Base-by-base conservation (phyloP, 805 yeast species). In the Isabelozyma pseudorhagii region DNA sequence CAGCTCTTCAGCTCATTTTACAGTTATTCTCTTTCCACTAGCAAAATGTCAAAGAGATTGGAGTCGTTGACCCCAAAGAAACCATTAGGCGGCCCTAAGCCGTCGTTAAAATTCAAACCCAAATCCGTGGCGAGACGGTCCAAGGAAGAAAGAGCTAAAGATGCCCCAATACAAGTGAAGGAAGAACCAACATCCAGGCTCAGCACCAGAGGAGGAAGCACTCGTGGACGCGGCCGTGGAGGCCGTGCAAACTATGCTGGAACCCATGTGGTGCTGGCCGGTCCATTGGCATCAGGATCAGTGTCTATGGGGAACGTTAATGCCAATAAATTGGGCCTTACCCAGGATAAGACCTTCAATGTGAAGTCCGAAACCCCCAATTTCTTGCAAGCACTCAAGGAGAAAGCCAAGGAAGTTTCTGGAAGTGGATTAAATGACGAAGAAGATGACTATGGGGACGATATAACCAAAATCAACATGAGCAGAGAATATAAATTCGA, bases 61-160 rank as follows among this genome's bases (percentile, higher is more conserved):
- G 79, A 74, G 43, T 71, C 76, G 21, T 62, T 74, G 55, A 70
- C 64, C 50, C 60, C 72, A 13, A 64, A 66, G 50, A 70, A 69
- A 51, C 56, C 53, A 8, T 15, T 48, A 11, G 15, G 50, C 4
- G 54, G 55, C 15, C 60, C 70, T 2, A 81, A 82, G 57, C 80
- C 88, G 7, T 74, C 82, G 2, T 69, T 87, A 52, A 85, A 86
- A 66, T 92, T 92, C 69, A 83, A 84, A 66, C 97, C 97, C 2
- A 92, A 92, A 66, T 85, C 78, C 2, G 96, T 92, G 41, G 91
- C 91, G 0, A 76, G 97, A 67, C 83, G 89, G 63, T 72, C 90
- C 9, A 85, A 89, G 57, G 92, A 88, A 57, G 97, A 90, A 57
- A 75, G 97, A 64, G 96, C 83, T 18, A 83, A 87, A 27, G 80